A percentile compares a stretch with the other conserved stretches of the same genome.
phyloP scores from a whole-genome alignment of 73 alveolate genomes.

The Paramecium tetraurelia region DNA sequence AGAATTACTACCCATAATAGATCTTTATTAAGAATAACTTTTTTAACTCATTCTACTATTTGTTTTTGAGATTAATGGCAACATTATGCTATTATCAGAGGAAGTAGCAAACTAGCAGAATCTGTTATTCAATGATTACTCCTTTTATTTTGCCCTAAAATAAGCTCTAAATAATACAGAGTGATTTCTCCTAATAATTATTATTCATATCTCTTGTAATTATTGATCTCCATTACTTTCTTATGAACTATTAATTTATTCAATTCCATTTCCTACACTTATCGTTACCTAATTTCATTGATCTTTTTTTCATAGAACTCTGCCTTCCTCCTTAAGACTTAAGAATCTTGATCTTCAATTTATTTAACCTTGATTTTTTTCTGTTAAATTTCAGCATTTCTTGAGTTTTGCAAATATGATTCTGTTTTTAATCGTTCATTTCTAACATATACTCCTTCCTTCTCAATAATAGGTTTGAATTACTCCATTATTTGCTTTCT shows the following conservation, averaged over 20 bases:
- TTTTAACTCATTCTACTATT: neutral
- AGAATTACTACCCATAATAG: neutral
- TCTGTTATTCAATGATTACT: neutral
- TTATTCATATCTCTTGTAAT: neutral
- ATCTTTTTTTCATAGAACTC: neutral
- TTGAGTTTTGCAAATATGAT: neutral
- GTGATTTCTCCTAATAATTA: neutral
- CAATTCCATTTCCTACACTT: neutral
- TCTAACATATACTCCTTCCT: neutral
- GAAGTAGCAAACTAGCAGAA: neutral
- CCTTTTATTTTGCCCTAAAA: neutral
- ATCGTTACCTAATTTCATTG: neutral
- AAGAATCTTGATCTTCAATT: neutral
- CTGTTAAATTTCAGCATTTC: neutral
- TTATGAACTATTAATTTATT: neutral
- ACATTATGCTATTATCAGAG: neutral
- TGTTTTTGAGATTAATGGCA: neutral
- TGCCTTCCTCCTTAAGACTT: neutral
- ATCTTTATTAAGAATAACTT: neutral
- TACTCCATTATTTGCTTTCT: neutral
- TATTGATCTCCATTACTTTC: neutral
- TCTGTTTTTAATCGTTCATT: slow-evolving; percentile 10
- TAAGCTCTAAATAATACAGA: neutral
- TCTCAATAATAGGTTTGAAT: neutral
- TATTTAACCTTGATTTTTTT: neutral